Evolutionary conservation across 2,329 filamentous ascomycete species (phyloP), one percentile per base, ranked within the genome.

Genomic region (Thermoascus crustaceus): DNA sequence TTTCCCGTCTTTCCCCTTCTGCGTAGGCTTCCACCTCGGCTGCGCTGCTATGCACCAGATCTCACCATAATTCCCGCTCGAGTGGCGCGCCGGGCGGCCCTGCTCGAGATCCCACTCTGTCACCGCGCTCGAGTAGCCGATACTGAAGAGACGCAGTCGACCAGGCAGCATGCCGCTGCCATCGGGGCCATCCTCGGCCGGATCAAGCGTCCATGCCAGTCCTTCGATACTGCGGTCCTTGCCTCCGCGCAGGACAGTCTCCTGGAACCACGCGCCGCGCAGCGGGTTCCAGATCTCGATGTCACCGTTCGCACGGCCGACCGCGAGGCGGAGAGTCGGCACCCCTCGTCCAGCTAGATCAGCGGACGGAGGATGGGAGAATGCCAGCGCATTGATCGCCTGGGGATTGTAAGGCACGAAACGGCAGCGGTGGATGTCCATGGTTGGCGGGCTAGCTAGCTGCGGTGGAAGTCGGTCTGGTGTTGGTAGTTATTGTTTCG

Each of bases 211-310:
- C 91, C 91, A 98, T 25, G 81, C 82, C 17, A 98, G 71, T 5
- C 85, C 86, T 63, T 98, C 91, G 42, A 95, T 82, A 53, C 83
- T 93, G 45, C 87, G 75, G 50, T 87, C 84, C 50, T 83, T 80
- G 32, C 86, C 87, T 44, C 89, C 88, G 22, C 77, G 75, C 33
- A 96, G 80, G 41, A 88, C 78, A 24, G 78, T 79, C 67, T 98
- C 91, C 58, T 96, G 91, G 45, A 86, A 75, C 91, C 91, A 98
- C 42, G 73, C 69, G 10, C 85, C 85, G 45, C 76, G 76, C 35
- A 80, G 67, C 3, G 89, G 87, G 60, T 94, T 94, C 91, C 91
- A 98, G 46, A 98, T 87, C 65, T 98, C 91, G 49, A 98, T 91
- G 55, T 94, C 85, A 49, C 91, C 91, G 58, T 96, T 95, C 39